Conservation (phyloP, 176 grass and related monocot genomes). For the Eremochloa ophiuroides region DNA sequence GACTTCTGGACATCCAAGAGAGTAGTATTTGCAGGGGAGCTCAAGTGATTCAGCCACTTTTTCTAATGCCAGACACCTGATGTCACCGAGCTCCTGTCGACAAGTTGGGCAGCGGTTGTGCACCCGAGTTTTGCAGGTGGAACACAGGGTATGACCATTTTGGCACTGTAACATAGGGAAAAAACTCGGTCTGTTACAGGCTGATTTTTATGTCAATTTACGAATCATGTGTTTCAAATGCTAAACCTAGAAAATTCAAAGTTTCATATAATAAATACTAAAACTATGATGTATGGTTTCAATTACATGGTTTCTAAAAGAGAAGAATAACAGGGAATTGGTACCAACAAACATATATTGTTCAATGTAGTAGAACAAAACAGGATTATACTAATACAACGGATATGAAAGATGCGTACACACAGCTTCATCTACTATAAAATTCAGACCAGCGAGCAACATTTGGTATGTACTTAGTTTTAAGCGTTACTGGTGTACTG, state of each 20-base stretch:
- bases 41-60: conserved; percentile 96
- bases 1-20: conserved; percentile 71
- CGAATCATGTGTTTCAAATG: conserved; percentile 1
- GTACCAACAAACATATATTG: neutral
- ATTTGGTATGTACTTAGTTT: neutral
- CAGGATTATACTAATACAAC: neutral
- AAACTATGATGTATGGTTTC: neutral
- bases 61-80: conserved; percentile 92
- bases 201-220: neutral
- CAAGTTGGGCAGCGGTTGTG: conserved; percentile 94
- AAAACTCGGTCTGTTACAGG: neutral
- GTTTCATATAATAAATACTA: neutral
- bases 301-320: neutral
- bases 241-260: neutral
- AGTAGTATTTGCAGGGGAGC: conserved; percentile 76
- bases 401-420: neutral
- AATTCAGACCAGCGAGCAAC: neutral
- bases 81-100: conserved; percentile 88
- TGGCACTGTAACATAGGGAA: conserved; percentile 65
- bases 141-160: conserved; percentile 92
- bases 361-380: neutral
- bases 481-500: neutral
- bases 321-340: neutral
- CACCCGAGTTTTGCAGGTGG: conserved; percentile 82
- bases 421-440: neutral